Evolutionary conservation across 1,284 basidiomycete genomes (phyloP).

Genomic region (Leccinum idahoense): DNA sequence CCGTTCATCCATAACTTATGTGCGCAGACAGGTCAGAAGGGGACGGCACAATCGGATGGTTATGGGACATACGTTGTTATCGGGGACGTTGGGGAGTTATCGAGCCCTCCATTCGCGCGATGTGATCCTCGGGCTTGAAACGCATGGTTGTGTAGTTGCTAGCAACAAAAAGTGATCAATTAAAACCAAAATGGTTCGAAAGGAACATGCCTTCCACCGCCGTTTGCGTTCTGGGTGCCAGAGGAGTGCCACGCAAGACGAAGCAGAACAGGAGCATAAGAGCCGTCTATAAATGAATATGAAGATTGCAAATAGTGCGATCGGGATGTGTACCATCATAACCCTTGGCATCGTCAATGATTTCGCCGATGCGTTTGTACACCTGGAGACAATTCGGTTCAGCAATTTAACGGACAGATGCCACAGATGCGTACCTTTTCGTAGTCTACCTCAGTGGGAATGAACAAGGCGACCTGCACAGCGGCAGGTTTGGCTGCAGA

Average conservation of each 20-base stretch:
- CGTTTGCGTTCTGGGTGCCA: constrained; percentile 82
- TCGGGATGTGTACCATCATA: constrained; percentile 69
- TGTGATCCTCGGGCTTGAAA: constrained; percentile 71
- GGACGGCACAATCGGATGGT: too few species aligned
- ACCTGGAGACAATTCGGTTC: constrained; percentile 45
- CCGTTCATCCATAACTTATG: too few species aligned
- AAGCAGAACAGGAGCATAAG: constrained; percentile 85
- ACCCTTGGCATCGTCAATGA: constrained; percentile 64
- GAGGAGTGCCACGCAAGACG: constrained; percentile 93
- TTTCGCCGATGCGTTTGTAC: constrained; percentile 79
- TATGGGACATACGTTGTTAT: too few species aligned
- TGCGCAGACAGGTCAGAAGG: too few species aligned
- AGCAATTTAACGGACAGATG: not conserved
- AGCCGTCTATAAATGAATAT: constrained; percentile 61
- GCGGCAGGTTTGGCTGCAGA: constrained; percentile 54
- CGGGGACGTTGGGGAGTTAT: too few species aligned
- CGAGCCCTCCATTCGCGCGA: too few species aligned
- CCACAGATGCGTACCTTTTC: constrained; percentile 60
- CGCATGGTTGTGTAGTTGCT: constrained; percentile 97
- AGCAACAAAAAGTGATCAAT: not conserved
- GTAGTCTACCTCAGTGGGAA: constrained; percentile 77
- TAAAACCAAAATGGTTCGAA: constrained; percentile 1
- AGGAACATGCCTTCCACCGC: constrained; percentile 74
- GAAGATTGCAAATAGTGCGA: constrained; percentile 1
- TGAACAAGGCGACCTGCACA: constrained; percentile 60